Base-by-base conservation (phyloP, 1,139 yeast genomes). In the Kodamaea alishanica region DNA sequence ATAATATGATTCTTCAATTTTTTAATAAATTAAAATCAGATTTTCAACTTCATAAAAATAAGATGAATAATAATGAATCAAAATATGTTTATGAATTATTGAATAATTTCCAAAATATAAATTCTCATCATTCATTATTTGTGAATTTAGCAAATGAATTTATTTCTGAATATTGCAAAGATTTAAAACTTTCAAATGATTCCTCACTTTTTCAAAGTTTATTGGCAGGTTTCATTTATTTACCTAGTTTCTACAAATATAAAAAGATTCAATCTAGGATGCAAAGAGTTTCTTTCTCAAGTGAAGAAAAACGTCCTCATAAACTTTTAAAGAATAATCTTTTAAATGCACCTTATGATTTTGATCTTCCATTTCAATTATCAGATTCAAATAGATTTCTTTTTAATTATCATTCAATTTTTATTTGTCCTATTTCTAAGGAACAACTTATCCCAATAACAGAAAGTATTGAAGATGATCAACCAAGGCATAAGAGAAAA, bases 341-440 rank as follows among this genome's bases (percentile, higher is more conserved):
- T 33, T 15, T 22, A 29, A 30, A 8, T 12, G 66, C 66, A 1
- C 51, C 67, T 1, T 63, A 51, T 43, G 54, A 54, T 22, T 57
- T 45, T 40, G 77, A 71, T 40, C 50, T 71, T 24, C 76, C 76
- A 5, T 71, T 71, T 49, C 74, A 67, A 47, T 51, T 71, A 26
- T 70, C 73, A 1, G 75, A 70, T 41, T 52, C 67, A 4, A 65
- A 60, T 44, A 50, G 71, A 37, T 68, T 70, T 43, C 54, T 70
- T 30, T 71, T 71, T 53, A 59, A 72, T 42, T 85, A 80, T 61
- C 97, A 89, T 60, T 87, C 95, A 0, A 81, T 89, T 3, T 89
- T 88, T 59, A 89, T 88, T 4, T 89, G 97, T 58, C 97, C 97
- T 0, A 90, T 89, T 1, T 77, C 92, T 6, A 85, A 87, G 58